phyloP scores from a whole-genome alignment of 805 yeast genomes.

The Danielia oregonensis region DNA sequence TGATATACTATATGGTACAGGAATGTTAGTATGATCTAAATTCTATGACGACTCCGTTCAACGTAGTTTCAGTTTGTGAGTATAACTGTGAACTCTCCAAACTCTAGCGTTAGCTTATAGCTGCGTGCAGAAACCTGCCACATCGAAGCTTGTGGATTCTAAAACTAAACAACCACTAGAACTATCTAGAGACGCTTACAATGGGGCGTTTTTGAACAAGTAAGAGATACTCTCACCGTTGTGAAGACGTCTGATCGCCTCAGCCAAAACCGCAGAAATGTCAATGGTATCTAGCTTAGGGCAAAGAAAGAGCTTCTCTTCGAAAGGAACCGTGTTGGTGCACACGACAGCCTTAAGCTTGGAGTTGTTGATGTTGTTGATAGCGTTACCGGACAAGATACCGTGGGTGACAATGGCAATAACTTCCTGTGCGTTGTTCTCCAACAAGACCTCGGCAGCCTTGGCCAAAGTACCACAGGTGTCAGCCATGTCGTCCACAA shows the following conservation, averaged over 20 bases:
- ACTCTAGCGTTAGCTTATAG: no score
- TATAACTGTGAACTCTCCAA: no score
- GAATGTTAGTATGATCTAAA: no score
- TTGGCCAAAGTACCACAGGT: conserved; percentile 84
- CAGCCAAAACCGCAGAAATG: conserved; percentile 71
- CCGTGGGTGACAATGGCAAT: conserved; percentile 85
- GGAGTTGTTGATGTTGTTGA: conserved; percentile 64
- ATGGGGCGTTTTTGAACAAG: conserved; percentile 66
- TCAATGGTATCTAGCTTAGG: conserved; percentile 67
- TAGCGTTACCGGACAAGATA: conserved; percentile 70
- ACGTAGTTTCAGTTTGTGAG: no score
- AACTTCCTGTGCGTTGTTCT: conserved; percentile 66
- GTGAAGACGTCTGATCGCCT: conserved; percentile 79
- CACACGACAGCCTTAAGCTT: conserved; percentile 68
- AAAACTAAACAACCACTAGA: no score
- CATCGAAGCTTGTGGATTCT: no score
- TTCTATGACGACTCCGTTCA: no score
- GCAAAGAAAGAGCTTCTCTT: conserved; percentile 54
- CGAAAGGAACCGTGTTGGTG: conserved; percentile 78
- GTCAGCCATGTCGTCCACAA: conserved; percentile 88
- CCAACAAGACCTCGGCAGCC: conserved; percentile 72
- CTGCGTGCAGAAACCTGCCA: no score
- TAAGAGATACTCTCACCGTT: conserved; percentile 84
- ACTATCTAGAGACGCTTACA: no score
- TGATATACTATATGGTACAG: no score